A percentile compares a stretch with the other conserved stretches of the same genome.
These are phyloP conservation scores for Fraxinus albicans DNA, from an alignment of 305 asterid species.

Conservation along the genomic window DNA sequence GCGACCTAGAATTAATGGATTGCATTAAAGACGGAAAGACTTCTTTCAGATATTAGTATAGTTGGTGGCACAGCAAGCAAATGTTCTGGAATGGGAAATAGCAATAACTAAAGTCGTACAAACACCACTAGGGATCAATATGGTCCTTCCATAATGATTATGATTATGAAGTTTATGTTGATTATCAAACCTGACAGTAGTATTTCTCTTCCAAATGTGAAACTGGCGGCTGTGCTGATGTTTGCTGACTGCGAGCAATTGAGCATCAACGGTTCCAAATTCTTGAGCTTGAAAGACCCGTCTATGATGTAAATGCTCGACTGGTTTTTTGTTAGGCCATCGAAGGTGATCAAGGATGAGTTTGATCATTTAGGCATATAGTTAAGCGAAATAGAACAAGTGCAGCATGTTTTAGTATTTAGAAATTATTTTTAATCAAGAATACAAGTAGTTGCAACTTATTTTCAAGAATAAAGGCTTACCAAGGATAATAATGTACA, in stretches of 20 bases:
- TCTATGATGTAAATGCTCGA: background rate
- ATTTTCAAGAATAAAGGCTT: background rate
- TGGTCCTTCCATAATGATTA: background rate
- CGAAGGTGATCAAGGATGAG: background rate
- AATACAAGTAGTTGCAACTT: background rate
- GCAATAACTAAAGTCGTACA: background rate
- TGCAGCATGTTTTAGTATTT: background rate
- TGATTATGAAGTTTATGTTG: background rate
- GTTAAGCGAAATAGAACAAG: background rate
- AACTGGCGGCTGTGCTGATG: background rate
- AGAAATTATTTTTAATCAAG: too few species aligned
- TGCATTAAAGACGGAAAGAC: background rate
- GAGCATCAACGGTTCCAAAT: background rate
- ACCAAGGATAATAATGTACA: slow-evolving; percentile 16
- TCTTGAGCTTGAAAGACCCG: background rate
- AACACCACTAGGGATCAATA: background rate
- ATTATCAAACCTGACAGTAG: background rate
- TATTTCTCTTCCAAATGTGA: background rate
- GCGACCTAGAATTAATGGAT: background rate
- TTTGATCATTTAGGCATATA: background rate
- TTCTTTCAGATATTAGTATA: too few species aligned
- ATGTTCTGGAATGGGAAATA: background rate
- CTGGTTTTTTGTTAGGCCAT: background rate
- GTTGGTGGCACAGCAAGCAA: background rate
- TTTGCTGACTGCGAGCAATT: background rate